Conservation (phyloP, 257 asterid species). For the Voacanga thouarsii region DNA sequence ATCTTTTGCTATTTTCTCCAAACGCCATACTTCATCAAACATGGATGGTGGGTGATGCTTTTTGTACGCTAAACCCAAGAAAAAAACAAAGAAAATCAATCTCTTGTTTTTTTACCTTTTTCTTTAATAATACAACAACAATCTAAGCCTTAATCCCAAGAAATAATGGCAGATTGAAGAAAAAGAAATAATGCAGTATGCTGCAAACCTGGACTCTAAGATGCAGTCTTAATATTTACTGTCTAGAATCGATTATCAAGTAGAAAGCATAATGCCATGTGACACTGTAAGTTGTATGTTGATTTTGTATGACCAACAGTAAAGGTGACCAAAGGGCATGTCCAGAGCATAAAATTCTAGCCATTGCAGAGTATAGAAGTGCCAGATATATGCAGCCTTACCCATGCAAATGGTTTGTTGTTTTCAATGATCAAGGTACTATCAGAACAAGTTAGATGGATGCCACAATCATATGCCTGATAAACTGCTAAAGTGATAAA, state of each 20-base stretch:
- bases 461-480: no score
- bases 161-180: no score
- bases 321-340: neutral
- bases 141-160: no score
- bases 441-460: no score
- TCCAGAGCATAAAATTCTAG: neutral
- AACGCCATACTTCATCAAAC: slow-evolving; percentile 77
- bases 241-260: neutral
- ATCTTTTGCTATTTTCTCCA: slow-evolving; percentile 75
- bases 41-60: slow-evolving; percentile 68
- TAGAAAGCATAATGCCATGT: neutral
- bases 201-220: neutral
- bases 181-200: neutral
- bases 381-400: neutral
- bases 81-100: slow-evolving; percentile 17
- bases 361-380: neutral
- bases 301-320: neutral
- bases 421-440: no score
- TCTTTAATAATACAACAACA: neutral
- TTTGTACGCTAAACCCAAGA: slow-evolving; percentile 50
- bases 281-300: neutral
- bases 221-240: neutral
- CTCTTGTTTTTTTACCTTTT: slow-evolving; percentile 4
- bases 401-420: no score
- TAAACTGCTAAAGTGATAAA: no score